Evolutionary conservation across 345 rosid species (phyloP).

Genomic region (Eucalyptus camaldulensis): DNA sequence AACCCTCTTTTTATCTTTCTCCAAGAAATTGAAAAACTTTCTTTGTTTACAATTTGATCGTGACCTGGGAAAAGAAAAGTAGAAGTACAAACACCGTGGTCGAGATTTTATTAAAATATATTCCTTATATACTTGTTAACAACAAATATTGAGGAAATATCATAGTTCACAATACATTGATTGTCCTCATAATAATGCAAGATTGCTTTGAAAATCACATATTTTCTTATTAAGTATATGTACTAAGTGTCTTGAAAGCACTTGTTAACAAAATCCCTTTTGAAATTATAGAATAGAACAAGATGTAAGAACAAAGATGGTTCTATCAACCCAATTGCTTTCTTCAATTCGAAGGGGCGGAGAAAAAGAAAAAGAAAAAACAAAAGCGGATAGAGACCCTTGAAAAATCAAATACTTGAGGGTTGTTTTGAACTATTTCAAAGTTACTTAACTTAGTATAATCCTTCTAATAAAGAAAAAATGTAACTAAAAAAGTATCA

Average conservation of each 20-base stretch:
- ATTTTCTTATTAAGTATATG: background rate
- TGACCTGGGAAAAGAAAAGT: background rate
- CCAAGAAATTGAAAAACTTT: background rate
- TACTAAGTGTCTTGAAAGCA: background rate
- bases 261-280: background rate
- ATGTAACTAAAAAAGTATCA: background rate
- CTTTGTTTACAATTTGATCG: background rate
- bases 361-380: background rate
- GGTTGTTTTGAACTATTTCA: background rate
- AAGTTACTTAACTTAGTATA: background rate
- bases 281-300: background rate
- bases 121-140: background rate
- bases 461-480: background rate
- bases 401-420: background rate
- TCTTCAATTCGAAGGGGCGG: background rate
- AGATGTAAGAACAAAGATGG: background rate
- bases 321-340: background rate
- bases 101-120: background rate
- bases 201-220: background rate
- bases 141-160: background rate
- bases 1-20: background rate
- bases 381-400: background rate
- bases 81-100: background rate
- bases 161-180: background rate
- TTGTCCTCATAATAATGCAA: background rate